Evolutionary conservation across 1,284 basidiomycete species (phyloP).

Genomic region (Melanopsichium pennsylvanicum): DNA sequence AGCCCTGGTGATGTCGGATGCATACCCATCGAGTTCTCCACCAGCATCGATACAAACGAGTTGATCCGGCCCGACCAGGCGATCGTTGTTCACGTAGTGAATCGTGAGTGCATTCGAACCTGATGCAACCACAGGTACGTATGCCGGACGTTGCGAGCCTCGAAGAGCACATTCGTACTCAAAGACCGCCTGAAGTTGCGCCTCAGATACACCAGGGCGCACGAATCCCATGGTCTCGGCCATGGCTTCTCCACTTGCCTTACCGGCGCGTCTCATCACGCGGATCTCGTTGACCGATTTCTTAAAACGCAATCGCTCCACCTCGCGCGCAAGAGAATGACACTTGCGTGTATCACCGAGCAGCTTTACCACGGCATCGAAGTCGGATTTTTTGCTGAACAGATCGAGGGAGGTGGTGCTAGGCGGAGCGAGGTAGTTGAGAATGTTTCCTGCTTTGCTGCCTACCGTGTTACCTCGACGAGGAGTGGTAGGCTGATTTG

Average conservation of each 20-base stretch:
- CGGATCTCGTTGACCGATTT: slow-evolving; percentile 60
- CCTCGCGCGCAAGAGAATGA: slow-evolving; percentile 51
- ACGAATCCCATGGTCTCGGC: slow-evolving; percentile 58
- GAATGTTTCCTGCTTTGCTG: slow-evolving; percentile 37
- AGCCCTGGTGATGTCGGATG: slow-evolving; percentile 94
- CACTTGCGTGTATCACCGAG: slow-evolving; percentile 56
- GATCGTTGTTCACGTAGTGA: slow-evolving; percentile 62
- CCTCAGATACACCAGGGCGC: slow-evolving; percentile 44
- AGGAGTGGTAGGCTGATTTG: slow-evolving; percentile 48
- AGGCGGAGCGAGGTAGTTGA: slow-evolving; percentile 61
- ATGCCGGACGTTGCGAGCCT: slow-evolving; percentile 60
- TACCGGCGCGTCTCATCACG: slow-evolving; percentile 61
- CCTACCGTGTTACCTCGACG: slow-evolving; percentile 24
- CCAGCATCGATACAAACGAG: slow-evolving; percentile 64
- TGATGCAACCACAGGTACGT: slow-evolving; percentile 63
- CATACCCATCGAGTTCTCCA: slow-evolving; percentile 77
- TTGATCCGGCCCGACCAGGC: slow-evolving; percentile 35
- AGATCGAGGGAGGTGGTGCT: slow-evolving; percentile 55
- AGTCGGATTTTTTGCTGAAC: slow-evolving; percentile 61
- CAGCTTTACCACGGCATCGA: slow-evolving; percentile 58
- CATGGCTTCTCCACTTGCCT: slow-evolving; percentile 58
- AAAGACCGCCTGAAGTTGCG: slow-evolving; percentile 58
- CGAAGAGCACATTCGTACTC: slow-evolving; percentile 56
- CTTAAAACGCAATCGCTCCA: slow-evolving; percentile 54
- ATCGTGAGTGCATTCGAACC: slow-evolving; percentile 59